Evolutionary conservation across 2,329 filamentous ascomycete genomes (phyloP).

Genomic region (Aspergillus phoenicis): DNA sequence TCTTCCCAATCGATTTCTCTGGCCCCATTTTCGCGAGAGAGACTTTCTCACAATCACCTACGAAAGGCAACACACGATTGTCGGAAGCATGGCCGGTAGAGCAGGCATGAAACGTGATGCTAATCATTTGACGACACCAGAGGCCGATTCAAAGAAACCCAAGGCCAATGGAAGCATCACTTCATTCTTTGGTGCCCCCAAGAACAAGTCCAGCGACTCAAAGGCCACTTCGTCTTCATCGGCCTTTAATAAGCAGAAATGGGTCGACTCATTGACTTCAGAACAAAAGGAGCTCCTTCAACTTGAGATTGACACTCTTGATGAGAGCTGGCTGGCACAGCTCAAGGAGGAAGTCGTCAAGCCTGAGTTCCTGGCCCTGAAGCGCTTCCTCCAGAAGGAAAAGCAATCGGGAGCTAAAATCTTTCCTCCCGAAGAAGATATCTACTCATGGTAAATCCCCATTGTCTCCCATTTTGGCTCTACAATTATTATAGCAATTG

Average conservation of each 20-base stretch:
- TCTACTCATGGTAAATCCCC: constrained; percentile 82
- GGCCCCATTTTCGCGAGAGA: not conserved
- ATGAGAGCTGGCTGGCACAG: constrained; percentile 87
- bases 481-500: not conserved
- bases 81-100: constrained; percentile 33
- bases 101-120: constrained; percentile 67
- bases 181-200: constrained; percentile 81
- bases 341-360: constrained; percentile 83
- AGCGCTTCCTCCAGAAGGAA: constrained; percentile 83
- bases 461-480: not conserved
- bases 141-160: constrained; percentile 66
- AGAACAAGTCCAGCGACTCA: constrained; percentile 43
- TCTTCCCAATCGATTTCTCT: not conserved
- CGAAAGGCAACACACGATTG: not conserved
- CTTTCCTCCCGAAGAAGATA: constrained; percentile 83
- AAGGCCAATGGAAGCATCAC: constrained; percentile 79
- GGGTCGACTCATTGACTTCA: constrained; percentile 74
- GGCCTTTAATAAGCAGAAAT: constrained; percentile 86
- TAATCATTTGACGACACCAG: constrained; percentile 43
- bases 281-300: constrained; percentile 83
- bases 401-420: constrained; percentile 72
- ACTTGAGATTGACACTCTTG: constrained; percentile 87
- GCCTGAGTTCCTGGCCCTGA: constrained; percentile 81
- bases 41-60: not conserved
- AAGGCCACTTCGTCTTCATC: constrained; percentile 28